phyloP scores from a whole-genome alignment of 768 basidiomycete genomes.

The Pleurotus djamor region DNA sequence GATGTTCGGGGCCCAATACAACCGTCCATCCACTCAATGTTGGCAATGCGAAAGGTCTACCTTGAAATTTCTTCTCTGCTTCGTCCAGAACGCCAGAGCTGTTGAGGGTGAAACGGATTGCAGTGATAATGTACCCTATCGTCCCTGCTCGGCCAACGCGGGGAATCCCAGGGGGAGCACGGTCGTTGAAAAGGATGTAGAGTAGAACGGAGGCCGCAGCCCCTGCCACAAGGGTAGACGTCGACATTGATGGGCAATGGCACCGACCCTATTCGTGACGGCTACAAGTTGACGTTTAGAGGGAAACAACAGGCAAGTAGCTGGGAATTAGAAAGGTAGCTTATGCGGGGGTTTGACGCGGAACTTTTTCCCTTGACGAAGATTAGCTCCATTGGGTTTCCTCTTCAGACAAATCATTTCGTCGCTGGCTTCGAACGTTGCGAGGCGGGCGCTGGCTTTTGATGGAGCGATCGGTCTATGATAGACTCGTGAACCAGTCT shows the following conservation, averaged over 20 bases:
- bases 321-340: too few species aligned
- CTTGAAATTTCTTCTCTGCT: background rate
- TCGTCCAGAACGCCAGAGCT: background rate
- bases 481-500: too few species aligned
- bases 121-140: background rate
- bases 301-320: too few species aligned
- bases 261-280: too few species aligned
- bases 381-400: too few species aligned
- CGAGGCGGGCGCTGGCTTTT: too few species aligned
- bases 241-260: background rate
- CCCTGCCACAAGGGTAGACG: background rate
- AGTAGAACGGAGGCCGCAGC: slow-evolving; percentile 7
- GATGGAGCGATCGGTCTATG: too few species aligned
- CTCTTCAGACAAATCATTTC: too few species aligned
- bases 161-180: background rate
- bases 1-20: background rate
- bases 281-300: too few species aligned
- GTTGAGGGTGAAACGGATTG: background rate
- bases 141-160: background rate
- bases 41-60: background rate
- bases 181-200: background rate
- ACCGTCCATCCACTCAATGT: background rate
- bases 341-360: too few species aligned
- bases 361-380: too few species aligned
- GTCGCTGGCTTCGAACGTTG: background rate